phyloP scores from a whole-genome alignment of 2,329 filamentous ascomycete species.

The Cercospora sojina region DNA sequence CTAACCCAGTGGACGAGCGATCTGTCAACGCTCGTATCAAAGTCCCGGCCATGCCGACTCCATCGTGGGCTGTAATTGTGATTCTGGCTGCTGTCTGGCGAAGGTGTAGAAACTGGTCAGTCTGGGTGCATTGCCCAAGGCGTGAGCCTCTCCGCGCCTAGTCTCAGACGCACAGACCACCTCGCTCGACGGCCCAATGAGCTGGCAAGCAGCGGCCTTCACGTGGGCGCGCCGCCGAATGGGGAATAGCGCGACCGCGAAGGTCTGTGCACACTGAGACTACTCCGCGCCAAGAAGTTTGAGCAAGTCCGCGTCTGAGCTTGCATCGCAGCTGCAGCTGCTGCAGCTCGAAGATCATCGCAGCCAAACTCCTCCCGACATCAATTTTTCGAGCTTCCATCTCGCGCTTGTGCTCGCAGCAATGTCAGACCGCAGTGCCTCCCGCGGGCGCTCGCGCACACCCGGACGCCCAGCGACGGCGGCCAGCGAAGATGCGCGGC shows the following conservation, averaged over 20 bases:
- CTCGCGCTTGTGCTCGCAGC: not conserved
- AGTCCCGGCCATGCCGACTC: not conserved
- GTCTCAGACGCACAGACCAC: too few relatives aligned
- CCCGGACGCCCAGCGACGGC: conserved; percentile 22
- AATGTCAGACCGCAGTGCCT: conserved; percentile 36
- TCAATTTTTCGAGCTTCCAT: not conserved
- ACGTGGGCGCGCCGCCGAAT: too few relatives aligned
- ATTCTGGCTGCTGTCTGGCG: not conserved
- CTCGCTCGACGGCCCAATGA: too few relatives aligned
- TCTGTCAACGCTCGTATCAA: too few relatives aligned
- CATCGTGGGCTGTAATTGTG: not conserved
- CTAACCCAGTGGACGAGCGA: too few relatives aligned
- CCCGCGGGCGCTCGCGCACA: conserved; percentile 43
- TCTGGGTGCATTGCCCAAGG: not conserved
- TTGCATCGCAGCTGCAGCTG: conserved; percentile 3
- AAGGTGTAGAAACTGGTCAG: not conserved
- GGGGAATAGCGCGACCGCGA: too few relatives aligned
- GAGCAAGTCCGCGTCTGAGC: not conserved
- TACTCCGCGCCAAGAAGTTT: not conserved
- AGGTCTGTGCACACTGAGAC: too few relatives aligned
- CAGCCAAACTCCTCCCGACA: conserved; percentile 1
- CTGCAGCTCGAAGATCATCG: conserved; percentile 3
- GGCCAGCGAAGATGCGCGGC: conserved; percentile 26
- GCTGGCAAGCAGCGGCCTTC: too few relatives aligned
- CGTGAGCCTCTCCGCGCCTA: not conserved